These are phyloP conservation scores for Fusarium sp. DNA, from an alignment of 2,329 filamentous ascomycete genomes.

Conservation along the genomic window DNA sequence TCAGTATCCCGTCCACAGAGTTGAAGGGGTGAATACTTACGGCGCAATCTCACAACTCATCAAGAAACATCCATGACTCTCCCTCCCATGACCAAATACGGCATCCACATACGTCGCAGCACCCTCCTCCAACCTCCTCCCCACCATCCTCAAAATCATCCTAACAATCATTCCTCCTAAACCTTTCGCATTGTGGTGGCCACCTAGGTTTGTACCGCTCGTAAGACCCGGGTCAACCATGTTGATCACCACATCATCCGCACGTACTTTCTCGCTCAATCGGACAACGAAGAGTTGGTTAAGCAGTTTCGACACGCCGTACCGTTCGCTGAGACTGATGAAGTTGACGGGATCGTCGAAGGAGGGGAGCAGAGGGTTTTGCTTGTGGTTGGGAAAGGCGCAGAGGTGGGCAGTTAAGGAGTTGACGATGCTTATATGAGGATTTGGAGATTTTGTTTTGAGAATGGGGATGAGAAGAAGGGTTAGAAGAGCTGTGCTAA, in stretches of 20 bases:
- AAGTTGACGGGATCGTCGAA: slow-evolving; percentile 43
- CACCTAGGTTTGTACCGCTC: slow-evolving; percentile 41
- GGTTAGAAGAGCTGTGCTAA: slow-evolving; percentile 46
- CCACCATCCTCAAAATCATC: slow-evolving; percentile 37
- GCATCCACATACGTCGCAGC: slow-evolving; percentile 62
- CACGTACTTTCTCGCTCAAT: slow-evolving; percentile 50
- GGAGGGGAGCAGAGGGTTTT: slow-evolving; percentile 44
- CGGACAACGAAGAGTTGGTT: slow-evolving; percentile 52
- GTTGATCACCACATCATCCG: slow-evolving; percentile 52
- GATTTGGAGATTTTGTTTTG: slow-evolving; percentile 19
- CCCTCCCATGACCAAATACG: slow-evolving; percentile 56
- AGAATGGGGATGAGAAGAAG: slow-evolving; percentile 43
- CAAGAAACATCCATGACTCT: slow-evolving; percentile 63
- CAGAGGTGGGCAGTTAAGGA: slow-evolving; percentile 44
- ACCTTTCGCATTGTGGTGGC: slow-evolving; percentile 23
- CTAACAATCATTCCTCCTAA: slow-evolving; percentile 1
- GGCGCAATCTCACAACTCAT: slow-evolving; percentile 56
- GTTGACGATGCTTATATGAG: slow-evolving; percentile 46
- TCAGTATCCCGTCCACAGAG: background rate
- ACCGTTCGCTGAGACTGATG: slow-evolving; percentile 43
- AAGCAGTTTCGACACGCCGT: slow-evolving; percentile 48
- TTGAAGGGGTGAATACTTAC: slow-evolving; percentile 4
- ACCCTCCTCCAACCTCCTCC: slow-evolving; percentile 51
- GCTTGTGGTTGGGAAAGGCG: slow-evolving; percentile 43
- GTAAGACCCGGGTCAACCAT: slow-evolving; percentile 50